Evolutionary conservation across 228 moss, liverwort and hornwort genomes (phyloP).

Genomic region (Sphagnum magellanicum): DNA sequence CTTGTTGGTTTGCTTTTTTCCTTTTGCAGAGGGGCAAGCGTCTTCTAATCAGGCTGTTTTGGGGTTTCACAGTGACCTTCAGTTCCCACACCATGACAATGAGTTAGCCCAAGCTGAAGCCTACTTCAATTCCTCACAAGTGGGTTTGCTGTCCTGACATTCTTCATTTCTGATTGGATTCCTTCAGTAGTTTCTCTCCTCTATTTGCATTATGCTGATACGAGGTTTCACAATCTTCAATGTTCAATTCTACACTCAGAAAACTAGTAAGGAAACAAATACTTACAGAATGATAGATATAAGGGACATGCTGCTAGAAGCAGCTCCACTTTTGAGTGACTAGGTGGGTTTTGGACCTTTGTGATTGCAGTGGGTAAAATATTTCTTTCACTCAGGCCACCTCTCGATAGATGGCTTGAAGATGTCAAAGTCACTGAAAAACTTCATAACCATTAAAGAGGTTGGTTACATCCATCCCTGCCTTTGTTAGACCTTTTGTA

Average conservation of each 20-base stretch:
- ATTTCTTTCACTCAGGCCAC: slow-evolving; percentile 91
- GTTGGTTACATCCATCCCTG: slow-evolving; percentile 10
- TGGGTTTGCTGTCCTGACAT: slow-evolving; percentile 10
- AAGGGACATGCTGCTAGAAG: too few species aligned
- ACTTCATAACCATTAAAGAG: slow-evolving; percentile 86
- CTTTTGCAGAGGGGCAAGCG: background rate
- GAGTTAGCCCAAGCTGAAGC: slow-evolving; percentile 88
- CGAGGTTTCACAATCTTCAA: background rate
- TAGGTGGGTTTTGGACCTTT: background rate
- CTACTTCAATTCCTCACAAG: slow-evolving; percentile 61
- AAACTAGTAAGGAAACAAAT: too few species aligned
- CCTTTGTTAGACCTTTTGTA: background rate
- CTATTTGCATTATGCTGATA: background rate
- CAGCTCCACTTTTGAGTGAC: background rate
- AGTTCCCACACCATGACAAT: slow-evolving; percentile 89
- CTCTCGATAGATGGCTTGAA: slow-evolving; percentile 84
- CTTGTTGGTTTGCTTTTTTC: background rate
- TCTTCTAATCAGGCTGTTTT: background rate
- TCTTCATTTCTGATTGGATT: too few species aligned
- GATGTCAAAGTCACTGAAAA: slow-evolving; percentile 92
- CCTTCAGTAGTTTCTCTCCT: too few species aligned
- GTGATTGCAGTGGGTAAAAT: slow-evolving; percentile 79
- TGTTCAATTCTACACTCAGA: too few species aligned
- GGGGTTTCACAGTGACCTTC: slow-evolving; percentile 52
- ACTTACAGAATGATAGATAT: too few species aligned